These are phyloP conservation scores for Nosema muscidifuracis DNA, from an alignment of 371 early-diverging fungal genomes.

Conservation along the genomic window DNA sequence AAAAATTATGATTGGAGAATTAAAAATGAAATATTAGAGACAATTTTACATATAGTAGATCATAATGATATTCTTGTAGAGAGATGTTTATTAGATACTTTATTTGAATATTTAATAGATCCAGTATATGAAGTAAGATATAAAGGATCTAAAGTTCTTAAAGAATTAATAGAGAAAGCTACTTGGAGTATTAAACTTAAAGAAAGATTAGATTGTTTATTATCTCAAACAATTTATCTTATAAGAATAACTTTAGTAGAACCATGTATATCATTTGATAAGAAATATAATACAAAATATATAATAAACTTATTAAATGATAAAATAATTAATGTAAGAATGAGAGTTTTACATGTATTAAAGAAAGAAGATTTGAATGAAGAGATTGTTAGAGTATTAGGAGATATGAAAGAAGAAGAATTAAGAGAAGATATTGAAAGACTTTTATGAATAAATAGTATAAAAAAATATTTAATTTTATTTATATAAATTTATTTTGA, in stretches of 20 bases:
- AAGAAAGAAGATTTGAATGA: conserved; percentile 12
- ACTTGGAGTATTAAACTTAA: conserved; percentile 11
- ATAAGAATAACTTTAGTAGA: conserved; percentile 11
- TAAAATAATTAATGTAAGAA: conserved; percentile 22
- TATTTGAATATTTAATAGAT: conserved; percentile 33
- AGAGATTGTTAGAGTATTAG: conserved; percentile 3
- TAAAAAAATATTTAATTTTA: too few species aligned
- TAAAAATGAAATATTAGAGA: conserved; percentile 32
- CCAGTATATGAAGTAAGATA: conserved; percentile 30
- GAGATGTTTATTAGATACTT: conserved; percentile 9
- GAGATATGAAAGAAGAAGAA: neutral
- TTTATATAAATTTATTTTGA: too few species aligned
- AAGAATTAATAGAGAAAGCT: conserved; percentile 14
- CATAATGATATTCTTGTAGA: conserved; percentile 9
- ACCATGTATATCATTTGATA: conserved; percentile 16
- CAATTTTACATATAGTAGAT: conserved; percentile 10
- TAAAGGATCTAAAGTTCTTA: neutral
- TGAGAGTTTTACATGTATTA: neutral
- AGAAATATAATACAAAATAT: conserved; percentile 22
- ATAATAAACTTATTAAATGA: conserved; percentile 15
- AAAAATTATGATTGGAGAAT: conserved; percentile 25
- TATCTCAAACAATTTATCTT: neutral
- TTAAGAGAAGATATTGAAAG: conserved; percentile 1
- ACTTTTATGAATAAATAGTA: neutral
- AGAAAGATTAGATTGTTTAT: neutral